A percentile compares a stretch with the other conserved stretches of the same genome.
Evolutionary conservation across 2,329 filamentous ascomycete species (phyloP).

Genomic region (Xylaria sp.): DNA sequence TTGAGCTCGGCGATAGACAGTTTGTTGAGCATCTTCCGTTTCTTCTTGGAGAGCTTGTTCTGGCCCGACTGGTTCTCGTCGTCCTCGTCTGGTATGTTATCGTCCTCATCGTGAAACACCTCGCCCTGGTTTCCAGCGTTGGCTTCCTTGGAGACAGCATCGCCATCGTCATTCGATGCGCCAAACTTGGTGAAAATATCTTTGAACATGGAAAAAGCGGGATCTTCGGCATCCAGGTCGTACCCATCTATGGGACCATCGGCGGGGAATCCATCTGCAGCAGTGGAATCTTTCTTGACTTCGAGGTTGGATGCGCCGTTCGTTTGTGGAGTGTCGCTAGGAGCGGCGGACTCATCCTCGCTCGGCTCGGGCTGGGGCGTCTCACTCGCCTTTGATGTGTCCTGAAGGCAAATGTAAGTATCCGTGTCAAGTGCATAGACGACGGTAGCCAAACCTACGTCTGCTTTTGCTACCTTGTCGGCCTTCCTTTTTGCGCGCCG

Average conservation of each 20-base stretch:
- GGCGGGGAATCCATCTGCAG: constrained; percentile 52
- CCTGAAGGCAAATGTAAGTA: constrained; percentile 36
- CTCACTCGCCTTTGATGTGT: constrained; percentile 44
- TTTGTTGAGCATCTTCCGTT: constrained; percentile 90
- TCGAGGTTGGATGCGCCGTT: constrained; percentile 52
- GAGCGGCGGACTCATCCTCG: constrained; percentile 47
- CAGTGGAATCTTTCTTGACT: constrained; percentile 55
- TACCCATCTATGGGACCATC: constrained; percentile 61
- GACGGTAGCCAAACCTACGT: constrained; percentile 55
- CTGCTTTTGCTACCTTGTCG: constrained; percentile 75
- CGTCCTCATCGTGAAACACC: constrained; percentile 83
- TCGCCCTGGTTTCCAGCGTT: constrained; percentile 82
- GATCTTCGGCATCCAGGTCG: constrained; percentile 73
- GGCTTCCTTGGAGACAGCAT: constrained; percentile 71
- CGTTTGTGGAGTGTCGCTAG: constrained; percentile 46
- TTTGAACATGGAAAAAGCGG: constrained; percentile 85
- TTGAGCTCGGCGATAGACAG: constrained; percentile 96
- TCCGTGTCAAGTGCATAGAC: background rate
- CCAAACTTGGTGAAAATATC: constrained; percentile 85
- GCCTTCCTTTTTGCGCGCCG: constrained; percentile 95
- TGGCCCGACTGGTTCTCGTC: constrained; percentile 70
- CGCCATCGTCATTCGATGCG: constrained; percentile 70
- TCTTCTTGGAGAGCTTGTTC: constrained; percentile 90
- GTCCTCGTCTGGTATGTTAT: constrained; percentile 87
- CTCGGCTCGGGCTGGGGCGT: constrained; percentile 51